Evolutionary conservation across 345 rosid species (phyloP).

Genomic region (Acer saccharum): DNA sequence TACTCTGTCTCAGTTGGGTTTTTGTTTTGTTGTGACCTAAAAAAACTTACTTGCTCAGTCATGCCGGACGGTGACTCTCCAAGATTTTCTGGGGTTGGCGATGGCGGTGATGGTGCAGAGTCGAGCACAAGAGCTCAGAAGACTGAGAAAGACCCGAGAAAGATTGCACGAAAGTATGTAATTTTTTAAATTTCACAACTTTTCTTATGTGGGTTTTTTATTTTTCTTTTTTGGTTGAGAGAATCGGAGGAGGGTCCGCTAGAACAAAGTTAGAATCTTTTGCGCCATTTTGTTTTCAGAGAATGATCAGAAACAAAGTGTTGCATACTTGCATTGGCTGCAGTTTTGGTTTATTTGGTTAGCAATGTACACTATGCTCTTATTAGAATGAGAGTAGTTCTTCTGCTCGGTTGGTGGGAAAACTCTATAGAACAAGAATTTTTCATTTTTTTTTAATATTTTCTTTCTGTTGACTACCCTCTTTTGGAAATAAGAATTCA

Average conservation of each 20-base stretch:
- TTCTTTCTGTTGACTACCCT: not conserved
- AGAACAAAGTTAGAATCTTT: not conserved
- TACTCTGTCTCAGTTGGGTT: no score
- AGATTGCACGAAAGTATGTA: slow-evolving; percentile 48
- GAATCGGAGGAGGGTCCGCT: no score
- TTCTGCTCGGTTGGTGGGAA: slow-evolving; percentile 11
- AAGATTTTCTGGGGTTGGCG: not conserved
- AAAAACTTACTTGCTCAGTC: no score
- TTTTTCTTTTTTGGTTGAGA: not conserved
- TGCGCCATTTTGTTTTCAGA: not conserved
- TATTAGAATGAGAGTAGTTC: not conserved
- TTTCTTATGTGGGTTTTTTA: not conserved
- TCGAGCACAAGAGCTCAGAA: slow-evolving; percentile 1
- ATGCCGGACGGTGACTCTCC: no score
- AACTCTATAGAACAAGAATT: not conserved
- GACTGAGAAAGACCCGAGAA: slow-evolving; percentile 61
- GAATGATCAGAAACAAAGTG: not conserved
- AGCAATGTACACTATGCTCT: not conserved
- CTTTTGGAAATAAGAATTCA: not conserved
- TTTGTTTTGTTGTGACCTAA: no score
- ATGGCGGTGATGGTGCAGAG: slow-evolving; percentile 9
- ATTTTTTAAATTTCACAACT: not conserved
- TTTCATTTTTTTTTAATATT: not conserved
- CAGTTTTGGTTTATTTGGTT: not conserved
- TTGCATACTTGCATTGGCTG: slow-evolving; percentile 2